Conservation (phyloP, 257 asterid species). For the Hygrophila difformis region DNA sequence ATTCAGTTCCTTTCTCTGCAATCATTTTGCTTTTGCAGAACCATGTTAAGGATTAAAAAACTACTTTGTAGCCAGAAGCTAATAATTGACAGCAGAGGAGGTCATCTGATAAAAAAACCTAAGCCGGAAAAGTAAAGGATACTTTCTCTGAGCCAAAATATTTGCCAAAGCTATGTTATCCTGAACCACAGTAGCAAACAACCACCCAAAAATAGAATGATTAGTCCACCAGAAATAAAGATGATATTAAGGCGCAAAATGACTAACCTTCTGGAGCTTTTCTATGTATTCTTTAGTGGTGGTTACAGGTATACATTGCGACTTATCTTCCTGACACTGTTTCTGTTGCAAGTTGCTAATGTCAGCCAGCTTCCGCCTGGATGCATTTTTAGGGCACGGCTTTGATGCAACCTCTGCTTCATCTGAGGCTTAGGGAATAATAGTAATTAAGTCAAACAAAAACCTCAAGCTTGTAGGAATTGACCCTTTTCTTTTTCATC, state of each 20-base stretch:
- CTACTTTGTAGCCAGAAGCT: not conserved
- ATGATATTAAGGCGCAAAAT: not conserved
- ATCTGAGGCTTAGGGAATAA: slow-evolving; percentile 7
- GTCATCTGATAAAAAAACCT: not conserved
- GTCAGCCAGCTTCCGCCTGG: slow-evolving; percentile 46
- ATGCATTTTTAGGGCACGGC: slow-evolving; percentile 18
- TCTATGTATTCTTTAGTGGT: slow-evolving; percentile 30
- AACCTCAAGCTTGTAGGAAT: no score
- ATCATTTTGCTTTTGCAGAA: slow-evolving; percentile 41
- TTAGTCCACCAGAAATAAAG: not conserved
- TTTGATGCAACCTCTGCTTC: slow-evolving; percentile 15
- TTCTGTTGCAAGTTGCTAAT: slow-evolving; percentile 49
- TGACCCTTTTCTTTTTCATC: no score
- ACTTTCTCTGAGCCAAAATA: slow-evolving; percentile 64
- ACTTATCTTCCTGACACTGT: slow-evolving; percentile 21
- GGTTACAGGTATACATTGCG: slow-evolving; percentile 18
- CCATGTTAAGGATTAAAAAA: slow-evolving; percentile 24
- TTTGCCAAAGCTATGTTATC: slow-evolving; percentile 45
- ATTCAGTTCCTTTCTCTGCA: slow-evolving; percentile 55
- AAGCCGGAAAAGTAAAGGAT: slow-evolving; percentile 29
- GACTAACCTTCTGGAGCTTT: slow-evolving; percentile 39
- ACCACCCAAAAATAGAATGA: slow-evolving; percentile 5
- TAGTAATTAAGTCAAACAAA: not conserved
- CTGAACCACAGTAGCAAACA: slow-evolving; percentile 27
- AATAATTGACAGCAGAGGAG: not conserved